Evolutionary conservation across 2,329 filamentous ascomycete species (phyloP), one percentile per base, ranked within the genome.

Genomic region (Paraconiothyrium sp.): DNA sequence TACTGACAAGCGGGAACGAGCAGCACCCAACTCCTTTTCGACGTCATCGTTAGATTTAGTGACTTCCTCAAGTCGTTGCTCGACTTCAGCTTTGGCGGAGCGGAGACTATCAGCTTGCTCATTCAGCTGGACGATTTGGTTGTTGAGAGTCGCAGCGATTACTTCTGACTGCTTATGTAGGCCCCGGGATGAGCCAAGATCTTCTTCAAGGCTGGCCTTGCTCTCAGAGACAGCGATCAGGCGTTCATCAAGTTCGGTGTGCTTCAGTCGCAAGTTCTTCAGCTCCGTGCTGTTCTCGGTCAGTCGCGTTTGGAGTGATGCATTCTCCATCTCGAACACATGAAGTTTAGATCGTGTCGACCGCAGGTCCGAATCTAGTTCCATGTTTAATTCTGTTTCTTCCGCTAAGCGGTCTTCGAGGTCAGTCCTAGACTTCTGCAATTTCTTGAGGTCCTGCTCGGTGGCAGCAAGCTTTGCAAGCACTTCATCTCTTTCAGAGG

Each of bases 301-400:
- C 3, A 75, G 62, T 46, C 69, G 62, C 8, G 65, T 58, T n/a
- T 54, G 48, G 8, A 76, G 66, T n/a, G 52, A 61, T 7, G 59
- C 61, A 48, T 65, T 72, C 35, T 69, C 65, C 4, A 61, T 57
- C 24, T 75, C 68, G 32, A 65, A 58, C 8, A 62, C 57, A 9
- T 62, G 52, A 30, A 73, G 22, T 14, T 52, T 67, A 5, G 62
- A 69, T 16, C 52, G 67, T 16, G 67, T 64, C 22, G 59, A 41
- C 6, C 30, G 57, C 11, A 76, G 63, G 44, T 72, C 68, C 3
- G 61, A 54, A 14, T 75, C 66, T 32, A 77, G 63, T 16, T 57
- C 52, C 22, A 30, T 39, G 20, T 71, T 72, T 7, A 64, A 37
- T 37, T 55, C 37, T 2, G 49, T 50, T 1, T 65, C 63, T 16